Conservation (phyloP, 2,329 filamentous ascomycete genomes). For the Tolypocladium nubicola region DNA sequence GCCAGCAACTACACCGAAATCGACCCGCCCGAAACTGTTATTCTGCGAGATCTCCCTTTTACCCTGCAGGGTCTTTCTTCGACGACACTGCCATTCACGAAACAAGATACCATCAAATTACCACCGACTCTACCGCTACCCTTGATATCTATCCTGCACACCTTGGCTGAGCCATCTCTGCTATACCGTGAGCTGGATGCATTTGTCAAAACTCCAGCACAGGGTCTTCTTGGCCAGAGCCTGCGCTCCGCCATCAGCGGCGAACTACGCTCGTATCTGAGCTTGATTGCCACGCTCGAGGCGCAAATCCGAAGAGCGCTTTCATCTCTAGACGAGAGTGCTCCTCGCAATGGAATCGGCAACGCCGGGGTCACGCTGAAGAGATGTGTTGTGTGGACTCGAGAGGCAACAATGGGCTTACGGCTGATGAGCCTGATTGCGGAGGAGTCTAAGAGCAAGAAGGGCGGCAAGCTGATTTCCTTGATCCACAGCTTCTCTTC, state of each 20-base stretch:
- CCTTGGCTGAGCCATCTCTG: slow-evolving; percentile 85
- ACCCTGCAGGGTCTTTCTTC: slow-evolving; percentile 89
- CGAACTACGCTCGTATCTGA: slow-evolving; percentile 82
- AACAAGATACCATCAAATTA: slow-evolving; percentile 59
- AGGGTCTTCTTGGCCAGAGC: slow-evolving; percentile 85
- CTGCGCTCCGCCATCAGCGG: slow-evolving; percentile 74
- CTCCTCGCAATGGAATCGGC: slow-evolving; percentile 60
- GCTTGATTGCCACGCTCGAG: slow-evolving; percentile 83
- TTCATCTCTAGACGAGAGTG: slow-evolving; percentile 57
- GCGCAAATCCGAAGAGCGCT: slow-evolving; percentile 81
- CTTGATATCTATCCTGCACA: slow-evolving; percentile 77
- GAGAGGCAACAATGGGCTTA: slow-evolving; percentile 91
- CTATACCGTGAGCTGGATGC: slow-evolving; percentile 71
- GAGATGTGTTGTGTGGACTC: slow-evolving; percentile 91
- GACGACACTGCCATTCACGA: slow-evolving; percentile 67
- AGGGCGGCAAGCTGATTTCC: slow-evolving; percentile 85
- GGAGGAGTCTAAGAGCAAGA: slow-evolving; percentile 73
- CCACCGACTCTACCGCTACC: slow-evolving; percentile 74
- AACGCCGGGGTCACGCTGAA: slow-evolving; percentile 90
- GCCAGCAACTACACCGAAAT: slow-evolving; percentile 46
- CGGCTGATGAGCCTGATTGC: slow-evolving; percentile 90
- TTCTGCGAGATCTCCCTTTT: slow-evolving; percentile 77
- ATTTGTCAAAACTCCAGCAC: slow-evolving; percentile 73
- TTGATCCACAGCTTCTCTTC: slow-evolving; percentile 89
- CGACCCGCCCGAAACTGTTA: slow-evolving; percentile 52